phyloP scores from a whole-genome alignment of 2,329 filamentous ascomycete genomes.

The Clathrospora elynae region DNA sequence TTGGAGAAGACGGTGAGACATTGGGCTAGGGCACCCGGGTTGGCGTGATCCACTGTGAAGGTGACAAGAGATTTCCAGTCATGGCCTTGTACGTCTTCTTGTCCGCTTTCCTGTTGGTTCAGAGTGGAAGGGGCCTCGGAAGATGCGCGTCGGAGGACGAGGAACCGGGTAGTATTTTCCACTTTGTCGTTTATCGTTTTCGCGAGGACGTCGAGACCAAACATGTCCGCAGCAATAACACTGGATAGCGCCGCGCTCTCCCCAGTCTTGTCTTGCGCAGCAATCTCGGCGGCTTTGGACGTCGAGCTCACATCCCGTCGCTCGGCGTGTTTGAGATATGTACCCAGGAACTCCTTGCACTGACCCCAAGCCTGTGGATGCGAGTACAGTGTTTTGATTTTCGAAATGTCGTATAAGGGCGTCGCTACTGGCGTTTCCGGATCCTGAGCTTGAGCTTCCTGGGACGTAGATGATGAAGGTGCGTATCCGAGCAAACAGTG shows the following conservation, averaged over 20 bases:
- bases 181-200: constrained; percentile 71
- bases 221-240: constrained; percentile 70
- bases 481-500: constrained; percentile 76
- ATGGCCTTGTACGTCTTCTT: not conserved
- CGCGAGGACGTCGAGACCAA: constrained; percentile 72
- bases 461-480: not conserved
- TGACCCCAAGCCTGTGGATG: constrained; percentile 97
- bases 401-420: constrained; percentile 52
- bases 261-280: constrained; percentile 64
- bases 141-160: constrained; percentile 71
- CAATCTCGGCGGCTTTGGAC: constrained; percentile 78
- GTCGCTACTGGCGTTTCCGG: not conserved
- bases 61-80: constrained; percentile 71
- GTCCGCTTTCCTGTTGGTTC: not conserved
- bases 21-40: constrained; percentile 81
- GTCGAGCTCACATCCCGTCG: constrained; percentile 84
- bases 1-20: constrained; percentile 78
- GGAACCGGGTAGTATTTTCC: constrained; percentile 81
- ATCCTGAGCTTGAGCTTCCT: not conserved
- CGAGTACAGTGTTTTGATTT: constrained; percentile 80
- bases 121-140: not conserved
- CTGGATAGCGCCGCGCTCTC: constrained; percentile 78
- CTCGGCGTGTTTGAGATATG: constrained; percentile 74
- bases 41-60: constrained; percentile 79
- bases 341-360: constrained; percentile 75